Evolutionary conservation across 2,329 filamentous ascomycete species (phyloP).

Genomic region (Cytospora piceae): DNA sequence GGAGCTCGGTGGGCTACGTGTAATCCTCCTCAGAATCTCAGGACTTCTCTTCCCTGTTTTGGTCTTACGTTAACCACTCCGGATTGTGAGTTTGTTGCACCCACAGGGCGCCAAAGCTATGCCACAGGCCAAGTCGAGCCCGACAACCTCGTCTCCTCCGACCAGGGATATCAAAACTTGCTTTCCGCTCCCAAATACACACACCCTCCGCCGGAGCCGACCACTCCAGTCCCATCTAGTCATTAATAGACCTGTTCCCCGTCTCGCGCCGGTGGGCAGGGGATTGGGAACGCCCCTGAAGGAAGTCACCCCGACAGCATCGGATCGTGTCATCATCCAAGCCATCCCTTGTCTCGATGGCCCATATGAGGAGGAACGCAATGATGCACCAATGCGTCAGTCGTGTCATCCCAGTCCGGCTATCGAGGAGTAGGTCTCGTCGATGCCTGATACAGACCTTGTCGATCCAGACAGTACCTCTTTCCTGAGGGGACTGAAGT

Average conservation of each 20-base stretch:
- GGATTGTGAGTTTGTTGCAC: not conserved
- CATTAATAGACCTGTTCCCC: not conserved
- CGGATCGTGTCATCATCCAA: not conserved
- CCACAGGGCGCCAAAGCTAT: not conserved
- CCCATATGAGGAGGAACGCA: not conserved
- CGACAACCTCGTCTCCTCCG: not conserved
- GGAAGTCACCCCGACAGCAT: not conserved
- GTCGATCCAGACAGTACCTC: not conserved
- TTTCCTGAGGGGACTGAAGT: not conserved
- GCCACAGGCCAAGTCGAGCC: not conserved
- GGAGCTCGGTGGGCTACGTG: not conserved
- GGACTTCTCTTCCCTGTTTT: not conserved
- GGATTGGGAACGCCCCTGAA: not conserved
- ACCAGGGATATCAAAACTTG: not conserved
- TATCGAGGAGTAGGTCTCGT: constrained; percentile 14
- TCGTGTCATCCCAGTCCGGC: not conserved
- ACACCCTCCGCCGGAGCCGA: not conserved
- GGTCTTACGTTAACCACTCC: not conserved
- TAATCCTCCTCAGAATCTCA: not conserved
- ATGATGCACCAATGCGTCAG: not conserved
- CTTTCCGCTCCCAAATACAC: not conserved
- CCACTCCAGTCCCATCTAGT: not conserved
- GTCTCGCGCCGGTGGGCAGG: not conserved
- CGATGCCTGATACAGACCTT: not conserved
- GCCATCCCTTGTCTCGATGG: not conserved